Base-by-base conservation (phyloP, 345 rosid species). In the Euphorbia peplus region DNA sequence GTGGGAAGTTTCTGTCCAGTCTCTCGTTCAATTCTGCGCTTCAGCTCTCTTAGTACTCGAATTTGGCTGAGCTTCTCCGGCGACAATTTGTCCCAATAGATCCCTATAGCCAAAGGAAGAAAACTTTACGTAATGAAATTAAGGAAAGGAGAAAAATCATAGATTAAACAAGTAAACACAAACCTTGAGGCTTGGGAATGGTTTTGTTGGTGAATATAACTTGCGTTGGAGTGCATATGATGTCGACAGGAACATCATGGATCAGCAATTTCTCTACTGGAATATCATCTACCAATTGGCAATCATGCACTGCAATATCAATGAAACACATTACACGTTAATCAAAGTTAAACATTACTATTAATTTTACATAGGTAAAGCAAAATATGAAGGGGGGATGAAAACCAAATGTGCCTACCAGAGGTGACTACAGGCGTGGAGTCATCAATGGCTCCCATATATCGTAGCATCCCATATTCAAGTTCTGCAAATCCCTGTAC, bases 361-460 rank as follows among this genome's bases (percentile, higher is more conserved):
- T 8, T 35, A 35, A 35, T 35, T 35, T 35, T 35, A 35, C 8
- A n/a, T n/a, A n/a, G n/a, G n/a, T n/a, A n/a, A n/a, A n/a, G n/a
- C n/a, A n/a, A n/a, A 3, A 62, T 16, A 39, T 11, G 26, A 54
- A 3, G 68, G n/a, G n/a, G 5, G 44, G 26, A n/a, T 10, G 32
- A 52, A 44, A 0, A 52, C 26, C 35, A 15, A 53, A 8, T 50
- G 26, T 60, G 28, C 55, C 15, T 81, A 86, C 95, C 83, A 2
- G 98, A 82, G 47, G 97, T 87, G 62, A 90, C 78, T 59, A 93
- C 85, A 30, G 78, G 93, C 14, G 93, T 88, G 4, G 90, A 82
- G 77, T 88, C 98, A 84, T 90, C 93, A 68, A 90, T 86, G 29
- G 93, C 98, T 67, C 95, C 95, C 98, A 93, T 86, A 65, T 88